A percentile compares a stretch with the other conserved stretches of the same genome.
phyloP scores from a whole-genome alignment of 306 rosid species.

The Albizia julibrissin region DNA sequence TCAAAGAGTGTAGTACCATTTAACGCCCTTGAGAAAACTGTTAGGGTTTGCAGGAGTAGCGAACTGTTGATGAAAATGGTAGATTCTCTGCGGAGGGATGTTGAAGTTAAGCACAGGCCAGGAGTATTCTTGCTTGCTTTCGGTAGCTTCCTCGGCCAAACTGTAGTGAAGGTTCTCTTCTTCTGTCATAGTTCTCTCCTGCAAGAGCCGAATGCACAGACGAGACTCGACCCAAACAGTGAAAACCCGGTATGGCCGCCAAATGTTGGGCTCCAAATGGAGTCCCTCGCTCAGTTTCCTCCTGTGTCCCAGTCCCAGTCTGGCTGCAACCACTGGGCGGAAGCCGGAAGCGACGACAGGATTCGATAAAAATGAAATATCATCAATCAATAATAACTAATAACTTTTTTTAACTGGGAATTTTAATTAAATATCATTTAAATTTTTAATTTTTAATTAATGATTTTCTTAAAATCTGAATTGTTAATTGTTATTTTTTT shows the following conservation, averaged over 20 bases:
- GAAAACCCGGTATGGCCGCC: neutral
- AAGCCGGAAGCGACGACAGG: no score
- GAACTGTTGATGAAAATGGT: slow-evolving; percentile 82
- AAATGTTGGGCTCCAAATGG: neutral
- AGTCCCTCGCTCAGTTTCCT: neutral
- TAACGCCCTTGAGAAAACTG: slow-evolving; percentile 82
- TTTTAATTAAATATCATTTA: no score
- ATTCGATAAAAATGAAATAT: no score
- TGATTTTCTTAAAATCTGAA: no score
- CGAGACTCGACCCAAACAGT: neutral
- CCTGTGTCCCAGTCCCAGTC: neutral
- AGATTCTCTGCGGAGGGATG: slow-evolving; percentile 61
- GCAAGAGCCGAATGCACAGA: neutral
- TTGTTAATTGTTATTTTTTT: no score
- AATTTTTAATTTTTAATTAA: no score
- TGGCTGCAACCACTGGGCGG: neutral
- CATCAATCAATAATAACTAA: no score
- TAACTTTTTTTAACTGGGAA: no score
- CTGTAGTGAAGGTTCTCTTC: slow-evolving; percentile 35
- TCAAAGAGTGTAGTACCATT: slow-evolving; percentile 57
- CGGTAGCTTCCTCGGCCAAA: slow-evolving; percentile 14
- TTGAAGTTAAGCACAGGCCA: slow-evolving; percentile 66
- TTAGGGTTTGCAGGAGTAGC: slow-evolving; percentile 66
- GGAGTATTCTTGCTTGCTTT: slow-evolving; percentile 38
- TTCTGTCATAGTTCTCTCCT: slow-evolving; percentile 45